Evolutionary conservation across 495 filamentous ascomycete species (phyloP).

Genomic region (Hypomontagnella monticulosa): DNA sequence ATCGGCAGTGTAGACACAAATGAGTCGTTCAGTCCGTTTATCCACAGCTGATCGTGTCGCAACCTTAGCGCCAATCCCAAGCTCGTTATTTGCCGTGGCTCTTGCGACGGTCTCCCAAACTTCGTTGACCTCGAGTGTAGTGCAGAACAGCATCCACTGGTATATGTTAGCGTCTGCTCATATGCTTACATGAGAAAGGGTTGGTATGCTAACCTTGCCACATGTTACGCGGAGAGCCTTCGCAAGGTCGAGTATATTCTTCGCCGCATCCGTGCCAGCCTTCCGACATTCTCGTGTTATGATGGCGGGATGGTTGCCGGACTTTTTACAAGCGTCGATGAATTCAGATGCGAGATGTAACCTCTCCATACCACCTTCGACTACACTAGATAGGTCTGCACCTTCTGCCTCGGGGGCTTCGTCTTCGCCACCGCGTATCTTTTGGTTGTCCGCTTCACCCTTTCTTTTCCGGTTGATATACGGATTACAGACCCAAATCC

Average conservation of each 20-base stretch:
- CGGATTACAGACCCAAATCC: slow-evolving; percentile 75
- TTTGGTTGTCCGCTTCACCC: slow-evolving; percentile 39
- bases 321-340: slow-evolving; percentile 41
- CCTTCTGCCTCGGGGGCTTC: slow-evolving; percentile 48
- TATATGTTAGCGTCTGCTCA: slow-evolving; percentile 18
- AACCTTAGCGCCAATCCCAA: slow-evolving; percentile 77
- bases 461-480: slow-evolving; percentile 41
- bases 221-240: slow-evolving; percentile 60
- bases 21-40: slow-evolving; percentile 59
- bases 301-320: slow-evolving; percentile 41
- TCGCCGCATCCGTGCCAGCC: slow-evolving; percentile 59
- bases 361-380: slow-evolving; percentile 48
- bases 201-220: slow-evolving; percentile 63
- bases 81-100: slow-evolving; percentile 68
- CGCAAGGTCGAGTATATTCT: slow-evolving; percentile 66
- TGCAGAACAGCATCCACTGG: slow-evolving; percentile 84
- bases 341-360: slow-evolving; percentile 49
- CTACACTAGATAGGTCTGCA: slow-evolving; percentile 38
- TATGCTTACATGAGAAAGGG: background rate
- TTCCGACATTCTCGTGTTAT: slow-evolving; percentile 62
- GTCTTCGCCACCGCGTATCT: slow-evolving; percentile 55
- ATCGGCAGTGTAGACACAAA: slow-evolving; percentile 82
- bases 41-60: slow-evolving; percentile 54
- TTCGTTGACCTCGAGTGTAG: slow-evolving; percentile 63
- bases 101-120: slow-evolving; percentile 70